These are phyloP conservation scores for Lichtheimia hyalospora DNA, from an alignment of 371 early-diverging fungal genomes.

Conservation along the genomic window DNA sequence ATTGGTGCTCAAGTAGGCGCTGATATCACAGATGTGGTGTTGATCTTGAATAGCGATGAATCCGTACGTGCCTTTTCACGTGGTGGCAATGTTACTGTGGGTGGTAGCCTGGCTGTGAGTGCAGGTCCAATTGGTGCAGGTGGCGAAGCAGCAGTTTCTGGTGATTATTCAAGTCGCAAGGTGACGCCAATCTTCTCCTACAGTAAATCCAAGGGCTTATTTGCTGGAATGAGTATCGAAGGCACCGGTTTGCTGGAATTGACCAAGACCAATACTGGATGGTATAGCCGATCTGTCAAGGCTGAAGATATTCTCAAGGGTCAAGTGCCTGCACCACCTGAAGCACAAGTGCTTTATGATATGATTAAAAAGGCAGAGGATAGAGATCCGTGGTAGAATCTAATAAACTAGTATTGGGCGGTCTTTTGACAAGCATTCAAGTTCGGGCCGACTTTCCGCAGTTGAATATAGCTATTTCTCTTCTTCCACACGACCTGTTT, in stretches of 20 bases:
- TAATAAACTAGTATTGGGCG: too few species aligned
- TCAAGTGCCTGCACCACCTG: constrained; percentile 24
- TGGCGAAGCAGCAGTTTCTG: constrained; percentile 70
- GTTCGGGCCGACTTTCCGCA: too few species aligned
- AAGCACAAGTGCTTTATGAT: constrained; percentile 34
- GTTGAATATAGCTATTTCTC: too few species aligned
- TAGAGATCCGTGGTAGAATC: constrained; percentile 26
- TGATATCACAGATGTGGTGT: constrained; percentile 79
- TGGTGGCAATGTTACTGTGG: constrained; percentile 77
- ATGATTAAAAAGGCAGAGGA: constrained; percentile 40
- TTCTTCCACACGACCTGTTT: too few species aligned
- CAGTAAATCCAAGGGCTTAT: constrained; percentile 77
- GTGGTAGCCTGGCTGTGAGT: constrained; percentile 68
- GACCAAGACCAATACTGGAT: constrained; percentile 52
- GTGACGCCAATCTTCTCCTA: constrained; percentile 58
- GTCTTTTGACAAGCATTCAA: too few species aligned
- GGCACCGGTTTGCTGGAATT: constrained; percentile 59
- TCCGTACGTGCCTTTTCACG: constrained; percentile 76
- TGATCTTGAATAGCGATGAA: constrained; percentile 76
- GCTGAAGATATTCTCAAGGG: constrained; percentile 49
- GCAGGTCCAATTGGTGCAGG: constrained; percentile 82
- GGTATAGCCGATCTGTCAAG: constrained; percentile 53
- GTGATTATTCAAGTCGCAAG: constrained; percentile 47
- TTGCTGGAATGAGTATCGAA: constrained; percentile 64
- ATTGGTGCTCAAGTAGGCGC: constrained; percentile 82